Evolutionary conservation across 2,329 filamentous ascomycete genomes (phyloP).

Genomic region (Colletotrichum somersetense): DNA sequence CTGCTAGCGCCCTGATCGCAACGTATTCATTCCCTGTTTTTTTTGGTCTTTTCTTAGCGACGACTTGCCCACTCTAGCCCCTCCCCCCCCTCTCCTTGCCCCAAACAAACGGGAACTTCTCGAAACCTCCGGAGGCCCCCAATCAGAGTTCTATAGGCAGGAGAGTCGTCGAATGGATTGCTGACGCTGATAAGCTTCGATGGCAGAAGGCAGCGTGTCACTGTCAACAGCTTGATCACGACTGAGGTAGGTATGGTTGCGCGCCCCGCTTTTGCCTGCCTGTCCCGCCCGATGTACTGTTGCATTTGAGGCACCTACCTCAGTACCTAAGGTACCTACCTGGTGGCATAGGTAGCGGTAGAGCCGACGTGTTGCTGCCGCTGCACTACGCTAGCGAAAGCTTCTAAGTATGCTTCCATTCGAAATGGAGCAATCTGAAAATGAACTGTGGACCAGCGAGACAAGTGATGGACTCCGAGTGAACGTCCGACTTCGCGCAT

Average conservation of each 20-base stretch:
- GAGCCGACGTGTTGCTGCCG: not conserved
- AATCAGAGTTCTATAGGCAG: not conserved
- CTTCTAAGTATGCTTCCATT: not conserved
- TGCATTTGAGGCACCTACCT: too few relatives aligned
- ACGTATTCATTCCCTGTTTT: not conserved
- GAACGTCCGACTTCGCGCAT: not conserved
- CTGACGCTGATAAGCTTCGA: not conserved
- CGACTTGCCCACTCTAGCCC: not conserved
- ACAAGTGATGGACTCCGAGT: not conserved
- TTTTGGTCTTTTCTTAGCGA: constrained; percentile 6
- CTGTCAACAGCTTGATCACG: not conserved
- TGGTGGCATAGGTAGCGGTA: not conserved
- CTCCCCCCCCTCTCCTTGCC: not conserved
- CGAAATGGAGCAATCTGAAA: not conserved
- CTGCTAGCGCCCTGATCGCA: not conserved
- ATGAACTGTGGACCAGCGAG: not conserved
- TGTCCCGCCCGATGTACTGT: not conserved
- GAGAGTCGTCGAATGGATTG: not conserved
- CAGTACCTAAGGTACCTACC: too few relatives aligned
- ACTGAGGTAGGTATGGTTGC: not conserved
- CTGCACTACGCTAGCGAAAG: not conserved
- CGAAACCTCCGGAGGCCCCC: not conserved
- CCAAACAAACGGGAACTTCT: constrained; percentile 4
- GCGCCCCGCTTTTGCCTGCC: not conserved
- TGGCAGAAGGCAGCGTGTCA: not conserved